Evolutionary conservation across 2,329 filamentous ascomycete species (phyloP).

Genomic region (Aspergillus pseudoviridinutans): DNA sequence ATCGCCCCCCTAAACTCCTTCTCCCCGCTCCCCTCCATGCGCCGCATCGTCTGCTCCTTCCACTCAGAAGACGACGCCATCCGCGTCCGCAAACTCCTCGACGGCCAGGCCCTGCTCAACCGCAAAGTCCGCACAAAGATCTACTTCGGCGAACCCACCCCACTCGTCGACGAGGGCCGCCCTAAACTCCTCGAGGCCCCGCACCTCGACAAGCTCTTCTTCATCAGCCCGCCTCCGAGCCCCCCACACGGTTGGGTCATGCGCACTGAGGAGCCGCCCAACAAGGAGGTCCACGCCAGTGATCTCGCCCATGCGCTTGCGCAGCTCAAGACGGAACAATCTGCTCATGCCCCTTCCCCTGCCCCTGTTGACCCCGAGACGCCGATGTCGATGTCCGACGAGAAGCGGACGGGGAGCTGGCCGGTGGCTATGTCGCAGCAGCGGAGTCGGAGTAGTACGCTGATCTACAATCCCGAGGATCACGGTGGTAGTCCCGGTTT

Average conservation of each 20-base stretch:
- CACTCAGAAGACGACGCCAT: constrained; percentile 40
- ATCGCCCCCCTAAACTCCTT: constrained; percentile 47
- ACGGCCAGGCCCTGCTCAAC: constrained; percentile 33
- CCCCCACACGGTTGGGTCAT: constrained; percentile 64
- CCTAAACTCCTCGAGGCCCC: constrained; percentile 52
- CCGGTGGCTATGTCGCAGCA: constrained; percentile 26
- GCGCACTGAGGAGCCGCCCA: constrained; percentile 60
- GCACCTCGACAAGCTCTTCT: constrained; percentile 60
- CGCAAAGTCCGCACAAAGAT: constrained; percentile 37
- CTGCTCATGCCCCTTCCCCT: neutral
- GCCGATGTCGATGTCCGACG: constrained; percentile 32
- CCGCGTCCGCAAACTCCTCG: constrained; percentile 41
- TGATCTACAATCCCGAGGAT: constrained; percentile 61
- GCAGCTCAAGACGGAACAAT: constrained; percentile 40
- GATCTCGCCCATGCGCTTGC: constrained; percentile 57
- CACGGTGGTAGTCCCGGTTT: constrained; percentile 58
- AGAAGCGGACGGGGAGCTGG: constrained; percentile 31
- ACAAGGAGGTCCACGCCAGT: constrained; percentile 61
- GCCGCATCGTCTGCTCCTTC: constrained; percentile 50
- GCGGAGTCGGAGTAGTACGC: constrained; percentile 52
- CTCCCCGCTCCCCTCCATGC: constrained; percentile 48
- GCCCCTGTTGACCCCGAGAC: constrained; percentile 26
- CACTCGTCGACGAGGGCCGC: constrained; percentile 36
- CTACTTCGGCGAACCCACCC: constrained; percentile 53
- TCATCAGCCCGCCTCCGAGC: constrained; percentile 61